A percentile compares a stretch with the other conserved stretches of the same genome.
Evolutionary conservation across 2,329 filamentous ascomycete species (phyloP).

Genomic region (Clonostachys sp.): DNA sequence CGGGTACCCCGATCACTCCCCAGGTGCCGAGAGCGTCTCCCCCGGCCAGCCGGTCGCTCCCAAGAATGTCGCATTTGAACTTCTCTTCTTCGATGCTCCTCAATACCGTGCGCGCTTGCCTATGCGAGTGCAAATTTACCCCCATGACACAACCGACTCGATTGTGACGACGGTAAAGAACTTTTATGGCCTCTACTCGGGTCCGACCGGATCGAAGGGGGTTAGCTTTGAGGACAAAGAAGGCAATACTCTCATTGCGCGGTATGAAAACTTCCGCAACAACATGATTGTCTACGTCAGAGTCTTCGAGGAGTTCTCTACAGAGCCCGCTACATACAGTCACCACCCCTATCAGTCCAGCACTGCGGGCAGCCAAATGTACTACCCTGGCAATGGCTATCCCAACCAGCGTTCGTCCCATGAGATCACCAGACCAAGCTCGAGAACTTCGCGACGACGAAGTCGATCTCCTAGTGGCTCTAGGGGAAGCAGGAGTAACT

Average conservation of each 20-base stretch:
- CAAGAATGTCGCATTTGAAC: conserved; percentile 77
- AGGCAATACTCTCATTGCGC: conserved; percentile 87
- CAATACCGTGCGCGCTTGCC: conserved; percentile 71
- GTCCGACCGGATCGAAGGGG: conserved; percentile 63
- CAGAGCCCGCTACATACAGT: conserved; percentile 39
- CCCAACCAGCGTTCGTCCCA: conserved; percentile 44
- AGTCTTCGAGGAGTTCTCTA: conserved; percentile 61
- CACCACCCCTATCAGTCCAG: conserved; percentile 48
- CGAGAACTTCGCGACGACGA: conserved; percentile 67
- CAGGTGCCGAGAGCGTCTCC: conserved; percentile 37
- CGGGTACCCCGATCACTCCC: conserved; percentile 25
- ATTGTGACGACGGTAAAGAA: conserved; percentile 99
- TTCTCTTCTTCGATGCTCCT: conserved; percentile 64
- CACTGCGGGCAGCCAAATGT: conserved; percentile 42
- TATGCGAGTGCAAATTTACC: conserved; percentile 87
- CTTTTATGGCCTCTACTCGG: conserved; percentile 94
- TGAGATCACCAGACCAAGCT: conserved; percentile 62
- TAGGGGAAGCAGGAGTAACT: conserved; percentile 72
- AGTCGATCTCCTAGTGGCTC: conserved; percentile 70
- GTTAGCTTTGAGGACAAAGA: conserved; percentile 93
- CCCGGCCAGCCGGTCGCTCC: conserved; percentile 44
- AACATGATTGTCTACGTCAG: conserved; percentile 93
- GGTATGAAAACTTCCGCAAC: conserved; percentile 91
- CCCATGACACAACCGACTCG: conserved; percentile 93
- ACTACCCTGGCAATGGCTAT: conserved; percentile 51